Conservation (phyloP, 2,329 filamentous ascomycete genomes). For the Ceratocystiopsis minuta region DNA sequence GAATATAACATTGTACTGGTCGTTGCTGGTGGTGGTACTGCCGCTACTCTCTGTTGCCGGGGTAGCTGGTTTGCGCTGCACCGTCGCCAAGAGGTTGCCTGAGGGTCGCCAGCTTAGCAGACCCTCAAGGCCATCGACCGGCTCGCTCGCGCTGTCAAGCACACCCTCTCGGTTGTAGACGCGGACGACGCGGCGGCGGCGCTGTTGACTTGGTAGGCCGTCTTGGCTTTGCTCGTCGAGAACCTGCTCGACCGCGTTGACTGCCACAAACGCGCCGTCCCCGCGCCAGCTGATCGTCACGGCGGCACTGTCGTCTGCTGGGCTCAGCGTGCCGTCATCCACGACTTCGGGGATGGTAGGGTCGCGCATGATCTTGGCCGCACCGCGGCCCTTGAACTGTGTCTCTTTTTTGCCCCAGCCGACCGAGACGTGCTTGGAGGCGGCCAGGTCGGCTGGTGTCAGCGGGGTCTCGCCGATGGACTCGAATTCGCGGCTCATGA, state of each 20-base stretch:
- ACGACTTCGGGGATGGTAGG: constrained; percentile 88
- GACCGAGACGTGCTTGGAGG: constrained; percentile 88
- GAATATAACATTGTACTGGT: constrained; percentile 65
- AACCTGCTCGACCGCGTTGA: constrained; percentile 53
- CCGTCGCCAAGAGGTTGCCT: constrained; percentile 77
- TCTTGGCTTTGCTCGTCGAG: background rate
- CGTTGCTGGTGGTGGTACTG: constrained; percentile 24
- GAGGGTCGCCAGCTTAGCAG: constrained; percentile 79
- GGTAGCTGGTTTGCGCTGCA: constrained; percentile 37
- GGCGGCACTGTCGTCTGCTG: constrained; percentile 46
- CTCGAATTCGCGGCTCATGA: constrained; percentile 89
- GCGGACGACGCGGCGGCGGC: constrained; percentile 58
- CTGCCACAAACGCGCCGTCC: constrained; percentile 76
- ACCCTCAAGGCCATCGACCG: constrained; percentile 78
- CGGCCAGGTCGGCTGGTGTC: constrained; percentile 57
- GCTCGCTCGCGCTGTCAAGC: constrained; percentile 85
- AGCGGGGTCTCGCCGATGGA: constrained; percentile 60
- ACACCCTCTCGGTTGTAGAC: constrained; percentile 82
- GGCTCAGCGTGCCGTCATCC: constrained; percentile 62
- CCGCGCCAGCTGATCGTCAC: constrained; percentile 81
- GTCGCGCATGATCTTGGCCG: constrained; percentile 71
- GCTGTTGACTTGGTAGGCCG: constrained; percentile 14
- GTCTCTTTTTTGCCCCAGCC: constrained; percentile 98
- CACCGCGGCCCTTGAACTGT: constrained; percentile 85
- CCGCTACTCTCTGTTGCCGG: background rate